These are phyloP conservation scores for Ambispora gerdemannii DNA, from an alignment of 192 early-diverging fungal genomes.

Conservation along the genomic window DNA sequence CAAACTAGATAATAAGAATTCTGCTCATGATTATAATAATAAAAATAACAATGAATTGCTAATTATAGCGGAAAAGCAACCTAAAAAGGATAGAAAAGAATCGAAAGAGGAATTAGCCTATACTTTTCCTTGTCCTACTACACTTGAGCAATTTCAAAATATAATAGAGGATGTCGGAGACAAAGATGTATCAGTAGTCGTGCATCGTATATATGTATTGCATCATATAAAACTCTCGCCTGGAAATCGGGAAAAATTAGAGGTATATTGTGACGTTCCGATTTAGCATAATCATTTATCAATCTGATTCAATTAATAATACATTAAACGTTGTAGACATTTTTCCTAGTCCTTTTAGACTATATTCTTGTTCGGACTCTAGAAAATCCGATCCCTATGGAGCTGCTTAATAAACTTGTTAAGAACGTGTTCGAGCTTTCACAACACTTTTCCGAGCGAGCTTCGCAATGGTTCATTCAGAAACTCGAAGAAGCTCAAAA, in stretches of 20 bases:
- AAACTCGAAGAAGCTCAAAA: constrained; percentile 53
- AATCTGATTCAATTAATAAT: neutral
- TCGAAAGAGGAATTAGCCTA: constrained; percentile 51
- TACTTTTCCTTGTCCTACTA: constrained; percentile 78
- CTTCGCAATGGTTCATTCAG: constrained; percentile 54
- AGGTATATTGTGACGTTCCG: constrained; percentile 24
- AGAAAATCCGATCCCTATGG: constrained; percentile 50
- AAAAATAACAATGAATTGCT: constrained; percentile 37
- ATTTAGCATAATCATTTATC: neutral
- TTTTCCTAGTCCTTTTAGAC: constrained; percentile 67
- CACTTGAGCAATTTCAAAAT: constrained; percentile 65
- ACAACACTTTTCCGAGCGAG: constrained; percentile 53
- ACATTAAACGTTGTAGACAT: constrained; percentile 10
- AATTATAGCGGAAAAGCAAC: constrained; percentile 5
- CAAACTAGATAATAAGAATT: constrained; percentile 45
- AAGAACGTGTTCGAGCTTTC: constrained; percentile 65
- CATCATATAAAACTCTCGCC: constrained; percentile 80
- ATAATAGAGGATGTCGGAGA: constrained; percentile 60
- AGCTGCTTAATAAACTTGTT: constrained; percentile 54
- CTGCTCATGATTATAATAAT: constrained; percentile 45
- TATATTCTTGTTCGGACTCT: constrained; percentile 64
- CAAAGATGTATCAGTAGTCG: constrained; percentile 69
- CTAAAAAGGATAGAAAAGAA: constrained; percentile 15
- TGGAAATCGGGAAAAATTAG: constrained; percentile 77
- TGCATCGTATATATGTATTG: constrained; percentile 78